Percentiles rank a stretch among this genome's conserved stretches.
Conservation (phyloP, 1,284 basidiomycete genomes). For the Leccinum griseonigrum region DNA sequence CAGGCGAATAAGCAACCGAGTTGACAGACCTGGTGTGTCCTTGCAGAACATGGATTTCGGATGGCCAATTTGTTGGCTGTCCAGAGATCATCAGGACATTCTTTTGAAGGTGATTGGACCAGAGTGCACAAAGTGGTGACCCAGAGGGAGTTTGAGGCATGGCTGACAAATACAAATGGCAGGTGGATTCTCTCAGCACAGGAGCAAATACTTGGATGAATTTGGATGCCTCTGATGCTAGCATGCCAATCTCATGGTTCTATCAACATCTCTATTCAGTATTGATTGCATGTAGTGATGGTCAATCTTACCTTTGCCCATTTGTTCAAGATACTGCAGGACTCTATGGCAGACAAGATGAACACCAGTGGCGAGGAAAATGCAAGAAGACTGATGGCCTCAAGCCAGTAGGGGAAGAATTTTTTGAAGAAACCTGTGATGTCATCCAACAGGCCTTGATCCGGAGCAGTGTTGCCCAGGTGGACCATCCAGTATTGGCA, state of each 20-base stretch:
- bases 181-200: neutral
- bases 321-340: neutral
- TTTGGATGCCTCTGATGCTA: neutral
- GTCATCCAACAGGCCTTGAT: neutral
- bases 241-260: neutral
- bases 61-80: neutral
- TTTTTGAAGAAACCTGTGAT: neutral
- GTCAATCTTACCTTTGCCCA: neutral
- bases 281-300: neutral
- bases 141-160: neutral
- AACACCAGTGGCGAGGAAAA: too few species aligned
- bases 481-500: neutral
- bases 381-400: too few species aligned
- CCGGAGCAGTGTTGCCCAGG: neutral
- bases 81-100: neutral
- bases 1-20: too few species aligned
- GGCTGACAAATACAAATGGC: neutral
- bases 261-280: neutral
- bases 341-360: neutral
- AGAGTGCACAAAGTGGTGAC: neutral
- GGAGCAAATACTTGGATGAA: neutral
- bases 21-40: neutral
- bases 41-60: neutral
- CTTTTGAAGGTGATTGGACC: neutral
- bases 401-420: neutral